Evolutionary conservation across 148 eudicot genomes (phyloP).

Genomic region (Dianthus caryophyllus): DNA sequence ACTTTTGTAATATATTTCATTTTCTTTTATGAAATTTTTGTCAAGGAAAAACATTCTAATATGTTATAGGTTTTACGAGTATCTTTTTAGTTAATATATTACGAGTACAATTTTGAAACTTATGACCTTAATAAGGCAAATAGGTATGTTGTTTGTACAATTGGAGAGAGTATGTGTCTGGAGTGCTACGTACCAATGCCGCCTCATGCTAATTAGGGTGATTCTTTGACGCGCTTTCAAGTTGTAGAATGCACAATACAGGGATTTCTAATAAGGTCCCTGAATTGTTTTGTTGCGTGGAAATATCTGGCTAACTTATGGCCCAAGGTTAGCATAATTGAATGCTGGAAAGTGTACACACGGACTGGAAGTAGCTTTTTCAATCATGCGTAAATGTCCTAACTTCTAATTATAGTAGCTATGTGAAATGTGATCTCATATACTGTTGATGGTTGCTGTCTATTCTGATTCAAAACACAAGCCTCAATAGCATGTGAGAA

Average conservation of each 20-base stretch:
- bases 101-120: too few species aligned
- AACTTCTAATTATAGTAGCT: too few species aligned
- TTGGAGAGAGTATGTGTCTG: too few species aligned
- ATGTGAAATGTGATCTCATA: not conserved
- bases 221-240: not conserved
- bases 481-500: not conserved
- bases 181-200: too few species aligned
- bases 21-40: too few species aligned
- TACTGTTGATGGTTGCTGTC: not conserved
- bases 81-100: too few species aligned
- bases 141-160: too few species aligned
- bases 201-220: not conserved
- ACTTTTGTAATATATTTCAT: too few species aligned
- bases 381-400: not conserved
- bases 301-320: not conserved
- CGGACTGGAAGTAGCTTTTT: slow-evolving; percentile 2
- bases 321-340: not conserved
- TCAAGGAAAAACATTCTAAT: too few species aligned
- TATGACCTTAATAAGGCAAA: too few species aligned
- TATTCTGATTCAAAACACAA: not conserved
- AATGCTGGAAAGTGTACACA: not conserved
- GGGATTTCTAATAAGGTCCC: not conserved
- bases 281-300: not conserved
- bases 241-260: not conserved
- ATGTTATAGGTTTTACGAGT: too few species aligned